Evolutionary conservation across 2,329 filamentous ascomycete genomes (phyloP).

Genomic region (Ceratocystis ficicola): DNA sequence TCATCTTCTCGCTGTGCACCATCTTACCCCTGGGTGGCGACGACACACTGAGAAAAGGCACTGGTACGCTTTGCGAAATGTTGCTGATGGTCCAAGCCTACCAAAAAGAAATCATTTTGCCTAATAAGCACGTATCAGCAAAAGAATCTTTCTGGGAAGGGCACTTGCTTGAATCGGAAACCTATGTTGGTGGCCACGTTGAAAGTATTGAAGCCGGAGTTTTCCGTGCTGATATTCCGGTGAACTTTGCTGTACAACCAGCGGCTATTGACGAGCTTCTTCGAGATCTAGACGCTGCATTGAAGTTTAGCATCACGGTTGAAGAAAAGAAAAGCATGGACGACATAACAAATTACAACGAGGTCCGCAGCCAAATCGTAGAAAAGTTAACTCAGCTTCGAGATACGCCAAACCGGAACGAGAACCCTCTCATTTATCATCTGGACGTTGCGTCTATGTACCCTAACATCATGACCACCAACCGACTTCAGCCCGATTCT

Average conservation of each 20-base stretch:
- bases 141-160: constrained; percentile 95
- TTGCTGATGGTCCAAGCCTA: constrained; percentile 98
- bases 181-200: constrained; percentile 95
- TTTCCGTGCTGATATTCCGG: constrained; percentile 88
- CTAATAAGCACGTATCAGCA: constrained; percentile 88
- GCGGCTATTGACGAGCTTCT: constrained; percentile 82
- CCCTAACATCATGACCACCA: constrained; percentile 99
- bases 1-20: constrained; percentile 96
- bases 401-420: constrained; percentile 68
- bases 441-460: constrained; percentile 99
- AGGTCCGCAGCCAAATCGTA: constrained; percentile 72
- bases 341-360: constrained; percentile 69
- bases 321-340: constrained; percentile 74
- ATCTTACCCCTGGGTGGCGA: constrained; percentile 89
- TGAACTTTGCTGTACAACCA: constrained; percentile 84
- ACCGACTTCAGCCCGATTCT: constrained; percentile 93
- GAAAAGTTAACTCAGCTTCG: constrained; percentile 60
- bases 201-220: constrained; percentile 98
- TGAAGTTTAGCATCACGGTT: constrained; percentile 75
- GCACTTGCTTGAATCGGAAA: constrained; percentile 90
- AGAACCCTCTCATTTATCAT: constrained; percentile 89
- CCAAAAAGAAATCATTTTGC: constrained; percentile 76
- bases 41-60: constrained; percentile 87
- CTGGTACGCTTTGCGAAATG: constrained; percentile 98
- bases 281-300: constrained; percentile 70